Evolutionary conservation across 306 rosid species (phyloP), one percentile per base, ranked within the genome.

Genomic region (Cicer bijugum): DNA sequence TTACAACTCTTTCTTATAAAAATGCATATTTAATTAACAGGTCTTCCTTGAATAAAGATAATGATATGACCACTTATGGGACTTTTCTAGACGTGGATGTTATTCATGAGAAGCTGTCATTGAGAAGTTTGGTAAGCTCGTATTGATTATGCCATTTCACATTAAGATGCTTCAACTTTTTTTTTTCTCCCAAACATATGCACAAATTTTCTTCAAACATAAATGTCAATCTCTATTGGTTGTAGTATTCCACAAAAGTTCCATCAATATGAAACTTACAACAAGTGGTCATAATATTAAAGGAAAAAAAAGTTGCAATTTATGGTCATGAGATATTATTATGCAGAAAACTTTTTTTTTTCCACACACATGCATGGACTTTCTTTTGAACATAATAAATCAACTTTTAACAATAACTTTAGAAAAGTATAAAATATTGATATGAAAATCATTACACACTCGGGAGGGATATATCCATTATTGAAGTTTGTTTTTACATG

Each of bases 101-200:
- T 63, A 40, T 75, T 63, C 79, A 57, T 15, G 91, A 83, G 59
- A 76, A 86, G 23, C 20, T 89, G 3, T 87, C 95, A 0, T 71
- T 89, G 9, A 89, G 92, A 82, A 89, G 79, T 56, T 83, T 89
- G 89, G 92, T 87, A 61, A 83, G 91, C 80, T 71, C 4, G 28
- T 14, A 33, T 40, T 53, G 17, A 69, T 68, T 52, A 14, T 33
- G 45, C 23, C 43, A 47, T 20, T 44, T 17, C 40, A 67, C 1
- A 42, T 63, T 9, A 61, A 8, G 2, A 63, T 63, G 14, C 50
- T 9, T 48, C 20, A 38, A 39, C 23, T 38, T 62, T n/a, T 4
- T 9, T 7, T 28, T 28, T 28, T 23, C n/a, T n/a, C 8, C 63
- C n/a, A 33, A 17, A 57, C 7, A 58, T 10, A 58, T 58, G 50